Conservation (phyloP, 2,329 filamentous ascomycete genomes). For the Thermoascus crustaceus region DNA sequence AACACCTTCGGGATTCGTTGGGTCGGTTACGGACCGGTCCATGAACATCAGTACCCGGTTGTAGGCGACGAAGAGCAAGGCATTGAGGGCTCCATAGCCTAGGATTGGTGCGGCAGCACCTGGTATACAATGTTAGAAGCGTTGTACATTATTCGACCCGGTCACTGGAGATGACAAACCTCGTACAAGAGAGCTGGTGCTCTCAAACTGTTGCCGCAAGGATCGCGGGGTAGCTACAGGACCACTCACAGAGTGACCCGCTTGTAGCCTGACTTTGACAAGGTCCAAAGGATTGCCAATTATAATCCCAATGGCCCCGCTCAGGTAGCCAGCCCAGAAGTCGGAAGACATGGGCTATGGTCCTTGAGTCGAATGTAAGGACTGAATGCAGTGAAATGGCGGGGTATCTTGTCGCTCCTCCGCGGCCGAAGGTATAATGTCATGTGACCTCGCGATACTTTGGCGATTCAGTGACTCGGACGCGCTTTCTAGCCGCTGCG, state of each 20-base stretch:
- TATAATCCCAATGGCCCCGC: constrained; percentile 75
- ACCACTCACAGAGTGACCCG: constrained; percentile 34
- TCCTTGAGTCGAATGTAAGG: background rate
- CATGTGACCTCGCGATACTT: constrained; percentile 19
- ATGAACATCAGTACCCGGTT: constrained; percentile 69
- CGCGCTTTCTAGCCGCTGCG: constrained; percentile 5
- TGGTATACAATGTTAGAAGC: constrained; percentile 17
- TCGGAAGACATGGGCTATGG: constrained; percentile 62
- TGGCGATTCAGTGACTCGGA: constrained; percentile 7
- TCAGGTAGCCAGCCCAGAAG: constrained; percentile 89
- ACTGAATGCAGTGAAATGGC: background rate
- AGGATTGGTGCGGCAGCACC: constrained; percentile 79
- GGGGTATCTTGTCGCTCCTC: constrained; percentile 1
- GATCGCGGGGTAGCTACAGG: constrained; percentile 16
- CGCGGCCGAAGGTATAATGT: constrained; percentile 2
- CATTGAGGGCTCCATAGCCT: constrained; percentile 85
- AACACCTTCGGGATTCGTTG: constrained; percentile 35
- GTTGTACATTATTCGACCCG: background rate
- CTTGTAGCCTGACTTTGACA: constrained; percentile 74
- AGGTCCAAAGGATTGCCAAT: constrained; percentile 82
- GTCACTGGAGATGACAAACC: constrained; percentile 17
- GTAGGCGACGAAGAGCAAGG: constrained; percentile 81
- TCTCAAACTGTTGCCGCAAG: constrained; percentile 26
- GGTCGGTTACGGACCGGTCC: constrained; percentile 32
- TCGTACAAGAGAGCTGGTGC: constrained; percentile 29